Conservation (phyloP, 2,329 filamentous ascomycete species). For the Chalaropsis ovoidea region DNA sequence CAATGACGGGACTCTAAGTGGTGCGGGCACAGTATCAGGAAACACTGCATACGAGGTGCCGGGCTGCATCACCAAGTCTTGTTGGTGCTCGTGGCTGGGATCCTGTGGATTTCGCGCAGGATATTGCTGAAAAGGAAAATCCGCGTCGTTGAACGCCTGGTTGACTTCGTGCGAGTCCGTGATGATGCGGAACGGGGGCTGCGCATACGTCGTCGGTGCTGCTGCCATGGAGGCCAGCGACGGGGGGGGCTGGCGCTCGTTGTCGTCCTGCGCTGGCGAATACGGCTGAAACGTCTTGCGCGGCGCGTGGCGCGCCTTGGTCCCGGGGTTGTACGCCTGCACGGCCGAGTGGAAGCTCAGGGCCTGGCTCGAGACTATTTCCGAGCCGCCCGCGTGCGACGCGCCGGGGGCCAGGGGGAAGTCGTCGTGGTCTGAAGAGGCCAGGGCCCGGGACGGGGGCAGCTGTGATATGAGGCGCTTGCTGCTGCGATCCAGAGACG, state of each 20-base stretch:
- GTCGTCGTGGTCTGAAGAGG: background rate
- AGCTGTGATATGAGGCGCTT: constrained; percentile 28
- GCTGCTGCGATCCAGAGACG: constrained; percentile 32
- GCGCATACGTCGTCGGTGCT: background rate
- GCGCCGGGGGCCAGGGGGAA: background rate
- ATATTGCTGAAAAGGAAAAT: constrained; percentile 14
- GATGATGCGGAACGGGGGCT: constrained; percentile 16
- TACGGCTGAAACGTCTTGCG: constrained; percentile 10
- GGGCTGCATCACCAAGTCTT: background rate
- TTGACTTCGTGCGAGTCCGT: constrained; percentile 20
- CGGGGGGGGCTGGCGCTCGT: background rate
- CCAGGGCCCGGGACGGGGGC: background rate
- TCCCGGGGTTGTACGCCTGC: constrained; percentile 19
- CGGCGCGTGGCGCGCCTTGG: background rate
- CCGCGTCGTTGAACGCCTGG: constrained; percentile 13
- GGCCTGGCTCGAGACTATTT: background rate
- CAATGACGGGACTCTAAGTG: background rate
- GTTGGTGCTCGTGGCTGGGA: background rate
- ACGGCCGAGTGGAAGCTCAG: background rate
- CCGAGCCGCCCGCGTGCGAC: background rate
- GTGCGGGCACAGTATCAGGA: background rate
- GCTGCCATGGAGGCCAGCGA: background rate
- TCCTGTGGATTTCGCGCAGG: background rate
- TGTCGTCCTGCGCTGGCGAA: background rate
- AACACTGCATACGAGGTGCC: background rate